Evolutionary conservation across 345 rosid genomes (phyloP).

Genomic region (Durio zibethinus): DNA sequence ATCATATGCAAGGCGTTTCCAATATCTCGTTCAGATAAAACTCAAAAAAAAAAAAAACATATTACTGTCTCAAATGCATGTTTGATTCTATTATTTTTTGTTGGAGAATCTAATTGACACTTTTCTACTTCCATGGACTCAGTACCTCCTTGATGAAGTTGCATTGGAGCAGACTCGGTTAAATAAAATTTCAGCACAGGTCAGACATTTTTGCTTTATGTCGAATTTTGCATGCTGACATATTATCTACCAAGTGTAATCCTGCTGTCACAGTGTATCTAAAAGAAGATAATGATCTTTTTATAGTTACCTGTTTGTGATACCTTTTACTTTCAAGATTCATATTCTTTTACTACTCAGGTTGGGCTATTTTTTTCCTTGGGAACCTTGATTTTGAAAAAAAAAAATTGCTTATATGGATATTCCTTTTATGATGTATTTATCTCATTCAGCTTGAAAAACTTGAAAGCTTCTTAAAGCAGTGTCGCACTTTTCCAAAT

Average conservation of each 20-base stretch:
- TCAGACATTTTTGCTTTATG: conserved; percentile 16
- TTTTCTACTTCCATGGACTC: conserved; percentile 11
- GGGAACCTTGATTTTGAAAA: background rate
- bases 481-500: conserved; percentile 68
- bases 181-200: conserved; percentile 83
- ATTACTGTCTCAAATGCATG: background rate
- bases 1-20: conserved; percentile 77
- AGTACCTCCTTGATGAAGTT: conserved; percentile 92
- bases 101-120: background rate
- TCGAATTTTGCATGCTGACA: background rate
- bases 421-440: conserved; percentile 7
- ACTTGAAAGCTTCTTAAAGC: conserved; percentile 67
- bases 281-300: background rate
- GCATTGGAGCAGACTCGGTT: conserved; percentile 57
- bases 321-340: conserved; percentile 80
- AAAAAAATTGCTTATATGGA: background rate
- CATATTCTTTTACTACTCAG: conserved; percentile 79
- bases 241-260: background rate
- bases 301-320: background rate
- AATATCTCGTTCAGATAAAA: conserved; percentile 60
- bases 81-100: background rate
- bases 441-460: conserved; percentile 60
- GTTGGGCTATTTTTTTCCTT: conserved; percentile 28
- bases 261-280: background rate
- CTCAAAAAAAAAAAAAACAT: conserved; percentile 6